These are phyloP conservation scores for Malus fusca DNA, from an alignment of 306 rosid genomes.

Conservation along the genomic window DNA sequence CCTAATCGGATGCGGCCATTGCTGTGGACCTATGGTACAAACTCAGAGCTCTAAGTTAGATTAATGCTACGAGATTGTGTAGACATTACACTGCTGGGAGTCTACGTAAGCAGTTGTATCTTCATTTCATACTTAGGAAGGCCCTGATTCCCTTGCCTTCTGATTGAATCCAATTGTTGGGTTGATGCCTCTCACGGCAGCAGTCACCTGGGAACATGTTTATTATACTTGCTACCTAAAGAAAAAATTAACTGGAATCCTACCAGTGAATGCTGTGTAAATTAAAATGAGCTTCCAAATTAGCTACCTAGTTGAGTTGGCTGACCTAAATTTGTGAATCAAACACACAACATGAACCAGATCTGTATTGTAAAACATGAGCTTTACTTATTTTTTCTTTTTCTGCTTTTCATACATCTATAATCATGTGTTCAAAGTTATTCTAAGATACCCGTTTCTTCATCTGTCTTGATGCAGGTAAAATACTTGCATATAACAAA, in stretches of 20 bases:
- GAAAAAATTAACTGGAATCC: not conserved
- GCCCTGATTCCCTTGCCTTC: not conserved
- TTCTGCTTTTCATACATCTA: not conserved
- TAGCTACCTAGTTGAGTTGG: not conserved
- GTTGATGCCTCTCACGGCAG: not conserved
- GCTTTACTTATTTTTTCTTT: not conserved
- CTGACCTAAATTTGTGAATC: not conserved
- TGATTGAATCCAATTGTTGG: not conserved
- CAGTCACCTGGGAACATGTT: not conserved
- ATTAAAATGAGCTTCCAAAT: not conserved
- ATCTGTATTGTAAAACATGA: not conserved
- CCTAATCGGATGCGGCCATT: not conserved
- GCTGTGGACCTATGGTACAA: not conserved
- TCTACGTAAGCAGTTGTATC: not conserved
- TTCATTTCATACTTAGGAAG: not conserved
- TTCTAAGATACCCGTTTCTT: constrained; percentile 13
- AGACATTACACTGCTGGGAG: not conserved
- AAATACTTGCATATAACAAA: constrained; percentile 86
- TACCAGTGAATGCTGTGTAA: not conserved
- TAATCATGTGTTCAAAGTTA: not conserved
- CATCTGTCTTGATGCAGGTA: constrained; percentile 50
- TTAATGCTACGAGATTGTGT: not conserved
- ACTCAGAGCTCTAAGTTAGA: not conserved
- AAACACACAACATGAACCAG: not conserved
- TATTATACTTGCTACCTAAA: not conserved